Conservation (phyloP, 2,329 filamentous ascomycete species). For the Helminthosporium solani region DNA sequence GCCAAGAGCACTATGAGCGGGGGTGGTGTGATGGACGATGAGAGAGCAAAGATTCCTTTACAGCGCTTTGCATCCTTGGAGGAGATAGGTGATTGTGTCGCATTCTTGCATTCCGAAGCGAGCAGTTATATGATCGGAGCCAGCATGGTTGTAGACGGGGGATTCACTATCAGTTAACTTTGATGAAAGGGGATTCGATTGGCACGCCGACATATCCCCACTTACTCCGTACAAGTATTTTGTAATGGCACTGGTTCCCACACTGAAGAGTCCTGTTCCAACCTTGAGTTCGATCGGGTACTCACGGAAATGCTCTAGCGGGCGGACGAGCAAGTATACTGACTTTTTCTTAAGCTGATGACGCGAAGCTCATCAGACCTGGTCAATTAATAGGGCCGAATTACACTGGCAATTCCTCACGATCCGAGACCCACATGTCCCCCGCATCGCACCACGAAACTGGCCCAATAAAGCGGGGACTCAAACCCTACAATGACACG, state of each 20-base stretch:
- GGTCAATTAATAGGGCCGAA: background rate
- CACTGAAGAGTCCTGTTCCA: no score
- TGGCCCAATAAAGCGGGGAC: conserved; percentile 10
- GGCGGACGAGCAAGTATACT: no score
- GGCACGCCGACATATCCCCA: no score
- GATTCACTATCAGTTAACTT: conserved; percentile 26
- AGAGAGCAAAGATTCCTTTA: conserved; percentile 46
- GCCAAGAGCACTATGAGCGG: conserved; percentile 23
- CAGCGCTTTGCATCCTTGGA: conserved; percentile 55
- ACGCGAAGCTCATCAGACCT: no score
- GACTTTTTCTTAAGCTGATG: no score
- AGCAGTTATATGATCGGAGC: conserved; percentile 70
- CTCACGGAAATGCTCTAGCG: conserved; percentile 20
- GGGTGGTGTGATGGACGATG: conserved; percentile 37
- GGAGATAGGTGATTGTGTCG: conserved; percentile 70
- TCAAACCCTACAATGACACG: background rate
- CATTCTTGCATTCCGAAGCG: conserved; percentile 71
- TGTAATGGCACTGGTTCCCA: no score
- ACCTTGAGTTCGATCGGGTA: no score
- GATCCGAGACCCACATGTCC: conserved; percentile 7
- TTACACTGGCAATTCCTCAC: conserved; percentile 5
- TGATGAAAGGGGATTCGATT: background rate
- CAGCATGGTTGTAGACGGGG: conserved; percentile 66
- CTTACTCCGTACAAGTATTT: no score
- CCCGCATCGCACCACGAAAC: background rate